Percentiles rank a stretch among this genome's conserved stretches.
phyloP scores from a whole-genome alignment of 495 filamentous ascomycete genomes.

The Usnea hakonensis region DNA sequence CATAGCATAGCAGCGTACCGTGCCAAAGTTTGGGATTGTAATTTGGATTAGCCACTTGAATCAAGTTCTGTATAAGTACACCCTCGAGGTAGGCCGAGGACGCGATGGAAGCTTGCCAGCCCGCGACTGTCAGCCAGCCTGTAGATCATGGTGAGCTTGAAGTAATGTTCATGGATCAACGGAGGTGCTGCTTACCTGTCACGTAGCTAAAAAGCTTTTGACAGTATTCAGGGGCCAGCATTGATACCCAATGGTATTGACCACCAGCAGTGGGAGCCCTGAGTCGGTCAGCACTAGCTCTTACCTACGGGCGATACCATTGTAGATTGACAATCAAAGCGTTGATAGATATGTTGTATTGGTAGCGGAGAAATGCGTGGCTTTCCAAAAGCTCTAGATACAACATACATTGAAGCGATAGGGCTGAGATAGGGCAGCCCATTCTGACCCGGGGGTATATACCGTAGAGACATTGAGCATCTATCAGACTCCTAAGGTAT shows the following conservation, averaged over 20 bases:
- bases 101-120: conserved; percentile 33
- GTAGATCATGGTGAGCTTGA: background rate
- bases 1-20: conserved; percentile 41
- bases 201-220: conserved; percentile 27
- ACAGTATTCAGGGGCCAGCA: conserved; percentile 25
- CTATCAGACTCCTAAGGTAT: too few relatives aligned
- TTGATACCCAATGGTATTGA: conserved; percentile 29
- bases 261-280: conserved; percentile 25
- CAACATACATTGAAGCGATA: too few relatives aligned
- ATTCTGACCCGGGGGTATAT: too few relatives aligned
- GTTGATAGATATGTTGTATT: too few relatives aligned
- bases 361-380: too few relatives aligned
- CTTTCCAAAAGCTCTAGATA: too few relatives aligned
- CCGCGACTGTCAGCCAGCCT: conserved; percentile 32
- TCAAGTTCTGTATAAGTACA: conserved; percentile 38
- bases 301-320: too few relatives aligned
- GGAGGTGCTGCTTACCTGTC: conserved; percentile 21
- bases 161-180: background rate
- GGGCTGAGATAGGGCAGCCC: too few relatives aligned
- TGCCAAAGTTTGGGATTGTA: conserved; percentile 42
- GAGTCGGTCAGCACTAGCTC: too few relatives aligned
- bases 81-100: conserved; percentile 30
- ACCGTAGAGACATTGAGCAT: too few relatives aligned
- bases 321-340: too few relatives aligned
- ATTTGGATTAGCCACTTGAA: conserved; percentile 33